Evolutionary conservation across 306 rosid species (phyloP), one percentile per base, ranked within the genome.

Genomic region (Biancaea sappan): DNA sequence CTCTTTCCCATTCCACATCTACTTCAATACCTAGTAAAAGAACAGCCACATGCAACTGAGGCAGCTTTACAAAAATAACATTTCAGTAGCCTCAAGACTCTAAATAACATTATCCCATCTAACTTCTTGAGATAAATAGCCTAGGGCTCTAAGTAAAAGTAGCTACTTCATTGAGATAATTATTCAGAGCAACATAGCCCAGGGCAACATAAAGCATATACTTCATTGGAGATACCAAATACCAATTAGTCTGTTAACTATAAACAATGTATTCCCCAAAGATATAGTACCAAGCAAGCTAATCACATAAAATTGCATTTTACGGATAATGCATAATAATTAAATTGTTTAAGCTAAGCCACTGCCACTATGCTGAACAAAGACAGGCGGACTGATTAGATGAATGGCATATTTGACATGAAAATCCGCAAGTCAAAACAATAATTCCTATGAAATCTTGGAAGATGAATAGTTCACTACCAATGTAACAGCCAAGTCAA

Each of bases 401-500:
- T 19, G 0, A 29, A 29, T 48, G n/a, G 28, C 72, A 25, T 9
- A 26, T 5, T 18, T 29, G 31, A n/a, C 18, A n/a, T 31, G 48
- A 46, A 38, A 38, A 69, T 74, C 68, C 59, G 28, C 76, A 70
- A 71, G 61, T 73, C 8, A 57, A 58, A 71, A 76, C 48, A 47
- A 28, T 5, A 16, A 22, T 25, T 16, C 32, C 41, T 6, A 52
- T 44, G 18, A 72, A 60, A 50, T 35, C 77, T 43, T 61, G 31
- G 28, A 38, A 62, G 62, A 46, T 9, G 41, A 66, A 66, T 18
- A 61, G 72, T 62, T 72, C 79, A 65, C 77, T 31, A 44, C 77
- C 82, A 77, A 80, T 84, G 80, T 53, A 84, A 84, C 87, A 84
- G 84, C 79, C 70, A 53, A 60, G 52, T 37, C 74, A 46, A 78